Percentiles rank a stretch among this genome's conserved stretches.
phyloP scores from a whole-genome alignment of 306 rosid species.

The Astragalus glycyphyllos region DNA sequence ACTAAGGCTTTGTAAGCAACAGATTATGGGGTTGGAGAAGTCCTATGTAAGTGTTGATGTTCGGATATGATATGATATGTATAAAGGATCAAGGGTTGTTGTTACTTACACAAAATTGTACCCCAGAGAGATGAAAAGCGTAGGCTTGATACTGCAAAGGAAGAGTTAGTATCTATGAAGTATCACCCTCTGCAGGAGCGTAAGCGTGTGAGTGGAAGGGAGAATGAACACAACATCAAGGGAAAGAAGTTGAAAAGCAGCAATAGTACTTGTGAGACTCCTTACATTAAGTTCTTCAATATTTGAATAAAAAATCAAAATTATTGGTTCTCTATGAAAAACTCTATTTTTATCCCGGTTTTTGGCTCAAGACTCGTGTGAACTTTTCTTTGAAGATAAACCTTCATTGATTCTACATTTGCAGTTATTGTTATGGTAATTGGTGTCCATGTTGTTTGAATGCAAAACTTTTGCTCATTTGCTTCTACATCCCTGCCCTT shows the following conservation, averaged over 20 bases:
- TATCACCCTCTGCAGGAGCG: slow-evolving; percentile 70
- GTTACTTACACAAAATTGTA: slow-evolving; percentile 47
- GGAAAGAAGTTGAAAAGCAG: slow-evolving; percentile 60
- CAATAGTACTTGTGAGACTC: slow-evolving; percentile 46
- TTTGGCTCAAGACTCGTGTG: slow-evolving; percentile 10
- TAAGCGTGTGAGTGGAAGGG: slow-evolving; percentile 32
- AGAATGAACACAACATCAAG: slow-evolving; percentile 39
- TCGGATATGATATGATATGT: slow-evolving; percentile 27
- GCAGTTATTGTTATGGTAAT: background rate
- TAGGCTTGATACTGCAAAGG: slow-evolving; percentile 64
- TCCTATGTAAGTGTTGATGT: slow-evolving; percentile 65
- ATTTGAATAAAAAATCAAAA: background rate
- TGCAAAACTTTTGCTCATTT: too few relatives aligned
- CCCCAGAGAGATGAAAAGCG: slow-evolving; percentile 67
- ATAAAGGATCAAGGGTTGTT: slow-evolving; percentile 27
- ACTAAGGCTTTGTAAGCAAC: slow-evolving; percentile 48
- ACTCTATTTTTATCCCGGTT: background rate
- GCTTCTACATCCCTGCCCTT: background rate
- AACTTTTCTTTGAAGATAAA: slow-evolving; percentile 2
- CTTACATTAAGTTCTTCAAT: slow-evolving; percentile 19
- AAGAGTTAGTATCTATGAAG: slow-evolving; percentile 63
- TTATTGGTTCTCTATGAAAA: slow-evolving; percentile 10
- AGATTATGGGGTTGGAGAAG: slow-evolving; percentile 58
- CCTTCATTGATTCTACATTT: background rate
- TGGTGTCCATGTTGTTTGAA: background rate